A percentile compares a stretch with the other conserved stretches of the same genome.
phyloP scores from a whole-genome alignment of 352 stramenopile genomes.

The Pythium grandisporangium region DNA sequence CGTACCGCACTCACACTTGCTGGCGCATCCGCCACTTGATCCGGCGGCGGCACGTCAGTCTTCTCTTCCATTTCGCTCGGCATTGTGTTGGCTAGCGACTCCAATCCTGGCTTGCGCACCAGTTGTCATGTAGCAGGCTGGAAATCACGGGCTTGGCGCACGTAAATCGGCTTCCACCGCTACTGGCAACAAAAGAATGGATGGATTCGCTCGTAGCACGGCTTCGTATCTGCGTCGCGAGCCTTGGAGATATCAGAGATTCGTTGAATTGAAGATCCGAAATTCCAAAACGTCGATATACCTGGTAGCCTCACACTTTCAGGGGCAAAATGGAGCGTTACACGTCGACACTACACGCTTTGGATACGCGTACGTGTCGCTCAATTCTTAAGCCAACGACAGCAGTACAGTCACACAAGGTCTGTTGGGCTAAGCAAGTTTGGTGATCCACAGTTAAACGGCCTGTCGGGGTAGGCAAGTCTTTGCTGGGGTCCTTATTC shows the following conservation, averaged over 20 bases:
- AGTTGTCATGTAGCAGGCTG: neutral
- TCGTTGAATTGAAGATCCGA: neutral
- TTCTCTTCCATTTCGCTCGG: neutral
- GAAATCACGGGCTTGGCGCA: neutral
- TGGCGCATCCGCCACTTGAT: neutral
- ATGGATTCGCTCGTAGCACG: neutral
- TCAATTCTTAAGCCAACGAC: no score
- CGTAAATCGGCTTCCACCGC: neutral
- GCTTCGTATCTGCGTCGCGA: neutral
- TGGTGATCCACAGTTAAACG: no score
- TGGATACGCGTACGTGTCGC: no score
- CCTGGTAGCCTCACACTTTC: no score
- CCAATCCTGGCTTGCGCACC: conserved; percentile 1
- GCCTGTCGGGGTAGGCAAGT: no score
- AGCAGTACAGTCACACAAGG: no score
- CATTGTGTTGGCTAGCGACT: conserved; percentile 3
- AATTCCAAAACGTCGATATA: neutral
- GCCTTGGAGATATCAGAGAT: neutral
- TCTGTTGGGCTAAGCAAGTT: no score
- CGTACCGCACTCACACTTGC: neutral
- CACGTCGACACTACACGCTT: no score
- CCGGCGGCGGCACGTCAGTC: no score
- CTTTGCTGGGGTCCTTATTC: no score
- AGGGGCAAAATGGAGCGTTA: no score
- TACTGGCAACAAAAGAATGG: neutral